Evolutionary conservation across 495 filamentous ascomycete genomes (phyloP).

Genomic region (Penicillium odoratum): DNA sequence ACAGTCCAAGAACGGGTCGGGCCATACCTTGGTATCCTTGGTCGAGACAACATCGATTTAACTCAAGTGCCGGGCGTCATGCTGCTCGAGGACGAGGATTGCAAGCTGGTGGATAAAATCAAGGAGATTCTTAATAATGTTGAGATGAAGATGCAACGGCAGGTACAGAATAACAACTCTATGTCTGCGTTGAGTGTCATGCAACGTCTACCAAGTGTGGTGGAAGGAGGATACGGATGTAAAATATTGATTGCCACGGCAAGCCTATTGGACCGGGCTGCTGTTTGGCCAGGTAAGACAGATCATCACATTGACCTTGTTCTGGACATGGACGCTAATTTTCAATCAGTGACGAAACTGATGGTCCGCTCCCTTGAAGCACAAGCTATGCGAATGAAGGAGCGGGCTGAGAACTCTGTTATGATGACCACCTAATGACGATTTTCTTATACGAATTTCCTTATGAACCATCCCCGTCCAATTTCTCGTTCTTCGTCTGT

Average conservation of each 20-base stretch:
- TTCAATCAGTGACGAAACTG: constrained; percentile 68
- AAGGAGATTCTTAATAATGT: constrained; percentile 75
- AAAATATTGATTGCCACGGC: constrained; percentile 87
- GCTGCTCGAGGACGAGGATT: constrained; percentile 90
- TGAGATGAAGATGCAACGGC: constrained; percentile 74
- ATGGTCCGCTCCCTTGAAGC: constrained; percentile 85
- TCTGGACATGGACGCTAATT: constrained; percentile 6
- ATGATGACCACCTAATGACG: constrained; percentile 41
- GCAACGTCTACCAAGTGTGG: constrained; percentile 57
- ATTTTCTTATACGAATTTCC: background rate
- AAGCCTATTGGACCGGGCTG: constrained; percentile 83
- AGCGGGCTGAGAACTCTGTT: constrained; percentile 65
- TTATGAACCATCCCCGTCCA: constrained; percentile 6
- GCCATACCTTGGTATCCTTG: constrained; percentile 80
- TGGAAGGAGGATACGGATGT: constrained; percentile 73
- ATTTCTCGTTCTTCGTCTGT: constrained; percentile 5
- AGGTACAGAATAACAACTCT: constrained; percentile 45
- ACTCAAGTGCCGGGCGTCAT: constrained; percentile 78
- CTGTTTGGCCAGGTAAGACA: constrained; percentile 86
- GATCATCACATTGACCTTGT: background rate
- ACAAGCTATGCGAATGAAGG: constrained; percentile 80
- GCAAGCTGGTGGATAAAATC: constrained; percentile 83
- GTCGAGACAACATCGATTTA: constrained; percentile 76
- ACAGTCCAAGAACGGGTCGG: constrained; percentile 95
- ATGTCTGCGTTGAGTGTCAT: constrained; percentile 52